Evolutionary conservation across 2,329 filamentous ascomycete species (phyloP), one percentile per base, ranked within the genome.

Genomic region (Cordyceps militaris): DNA sequence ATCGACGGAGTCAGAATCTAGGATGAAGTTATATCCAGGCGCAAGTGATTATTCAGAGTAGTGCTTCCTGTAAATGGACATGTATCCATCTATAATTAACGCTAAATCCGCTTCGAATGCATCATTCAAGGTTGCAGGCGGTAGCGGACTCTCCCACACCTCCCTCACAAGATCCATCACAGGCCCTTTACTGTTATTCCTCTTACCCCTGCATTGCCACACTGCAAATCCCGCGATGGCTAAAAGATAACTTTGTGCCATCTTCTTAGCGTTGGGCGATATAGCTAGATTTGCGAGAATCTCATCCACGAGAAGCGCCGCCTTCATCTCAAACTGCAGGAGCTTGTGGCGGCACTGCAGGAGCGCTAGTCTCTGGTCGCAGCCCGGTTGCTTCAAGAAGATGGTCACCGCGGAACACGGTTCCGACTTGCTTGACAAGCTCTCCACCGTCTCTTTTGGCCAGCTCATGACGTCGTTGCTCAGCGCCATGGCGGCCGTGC

Each of bases 101-200:
- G 24, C 32, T 4, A 4, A 32, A 5, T 48, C 46, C 19, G 8
- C 5, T 21, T 48, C 59, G n/a, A 63, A 63, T 24, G 53, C 57
- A n/a, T 64, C 61, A 61, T 44, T 50, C 28, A 63, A 60, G 36
- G 47, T 55, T 1, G 55, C 59, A 1, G 60, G 59, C 8, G 60
- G 62, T 7, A 51, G 42, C 14, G 30, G 61, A 2, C 34, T 61
- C n/a, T 59, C 56, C 28, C 32, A 60, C 9, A 36, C 48, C 21
- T 61, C 58, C 23, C 46, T 59, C 3, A 48, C 46, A 19, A 48
- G 30, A 14, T 34, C 28, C 9, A 19, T 19, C n/a, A 9, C 13
- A 3, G 30, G 5, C 6, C 30, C 19, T 24, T 34, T 24, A 21
- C 16, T 32, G 4, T 13, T 14, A 16, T 23, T 34, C 34, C 46